phyloP scores from a whole-genome alignment of 192 early-diverging fungal species.

The Gamsiella multidivaricata region DNA sequence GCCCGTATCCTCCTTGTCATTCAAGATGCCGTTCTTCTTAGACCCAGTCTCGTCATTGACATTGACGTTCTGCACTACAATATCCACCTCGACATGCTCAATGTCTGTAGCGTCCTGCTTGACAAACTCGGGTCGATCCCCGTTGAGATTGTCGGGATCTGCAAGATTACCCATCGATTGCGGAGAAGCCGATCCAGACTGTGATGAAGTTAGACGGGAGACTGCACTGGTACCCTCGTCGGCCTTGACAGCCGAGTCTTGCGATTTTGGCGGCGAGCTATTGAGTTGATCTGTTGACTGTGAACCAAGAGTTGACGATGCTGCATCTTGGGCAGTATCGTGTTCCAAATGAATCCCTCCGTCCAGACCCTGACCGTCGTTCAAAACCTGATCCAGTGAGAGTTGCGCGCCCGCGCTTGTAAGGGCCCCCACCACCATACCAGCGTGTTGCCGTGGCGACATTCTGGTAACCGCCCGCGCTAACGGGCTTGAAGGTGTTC shows the following conservation, averaged over 20 bases:
- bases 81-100: slow-evolving; percentile 43
- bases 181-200: no score
- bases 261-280: not conserved
- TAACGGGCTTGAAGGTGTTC: slow-evolving; percentile 41
- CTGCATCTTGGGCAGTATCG: not conserved
- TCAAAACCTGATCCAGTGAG: slow-evolving; percentile 37
- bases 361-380: slow-evolving; percentile 7
- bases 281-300: not conserved
- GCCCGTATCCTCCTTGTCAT: not conserved
- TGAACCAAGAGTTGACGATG: not conserved
- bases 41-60: slow-evolving; percentile 12
- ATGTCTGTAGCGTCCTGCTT: slow-evolving; percentile 4
- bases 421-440: slow-evolving; percentile 3
- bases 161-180: not conserved
- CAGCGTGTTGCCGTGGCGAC: slow-evolving; percentile 9
- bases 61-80: slow-evolving; percentile 44
- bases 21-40: not conserved
- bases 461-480: slow-evolving; percentile 30
- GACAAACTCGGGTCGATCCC: not conserved
- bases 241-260: not conserved
- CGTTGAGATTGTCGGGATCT: not conserved
- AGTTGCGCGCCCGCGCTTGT: not conserved
- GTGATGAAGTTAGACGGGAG: no score
- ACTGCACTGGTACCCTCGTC: no score
- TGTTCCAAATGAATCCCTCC: not conserved